Base-by-base conservation (phyloP, 2,329 filamentous ascomycete species). In the Blumeriella jaapii region DNA sequence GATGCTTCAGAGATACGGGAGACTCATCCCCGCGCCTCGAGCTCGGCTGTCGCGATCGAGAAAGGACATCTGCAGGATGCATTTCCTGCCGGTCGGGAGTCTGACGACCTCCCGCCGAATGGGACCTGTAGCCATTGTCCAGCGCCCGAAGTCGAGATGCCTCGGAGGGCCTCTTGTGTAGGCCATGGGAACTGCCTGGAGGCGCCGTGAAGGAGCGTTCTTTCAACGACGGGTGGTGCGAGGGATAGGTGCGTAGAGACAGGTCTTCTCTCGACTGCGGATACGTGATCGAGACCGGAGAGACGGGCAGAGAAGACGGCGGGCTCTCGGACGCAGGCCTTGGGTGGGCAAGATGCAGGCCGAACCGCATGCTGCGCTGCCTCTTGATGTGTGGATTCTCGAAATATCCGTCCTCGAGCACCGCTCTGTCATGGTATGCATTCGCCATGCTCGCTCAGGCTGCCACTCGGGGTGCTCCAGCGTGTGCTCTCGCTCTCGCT, bases 141-240 rank as follows among this genome's bases (percentile, higher is more conserved):
- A 56, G 36, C 16, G 52, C 47, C 22, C 54, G 49, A 10, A 57
- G 41, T 18, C 53, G 40, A 9, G 52, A 54, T 10, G 53, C 54
- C 24, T 57, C 54, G 3, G 54, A 57, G 2, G 47, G 52, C 20
- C 44, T 47, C 29, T 50, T 45, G 25, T 46, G 49, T 7, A 50
- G 37, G 11, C 16, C 40, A 8, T 48, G 49, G 11, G 39, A 41
- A 22, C 35, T 17, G 12, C 45, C 40, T 12, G 48, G 29, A 2
- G 50, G 44, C 18, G 47, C 33, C 15, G 43, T 45, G 24, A 45
- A 47, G 6, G 48, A 48, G 36, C 50, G 46, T n/a, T 6, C 42
- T 12, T 28, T 50, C 41, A 28, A 33, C 27, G 10, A 42, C n/a
- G 41, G 22, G 22, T 51, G 32, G 23, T 49, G 49, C 10, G 47